Conservation (phyloP, 176 grass and related monocot genomes). For the Avena atlantica region DNA sequence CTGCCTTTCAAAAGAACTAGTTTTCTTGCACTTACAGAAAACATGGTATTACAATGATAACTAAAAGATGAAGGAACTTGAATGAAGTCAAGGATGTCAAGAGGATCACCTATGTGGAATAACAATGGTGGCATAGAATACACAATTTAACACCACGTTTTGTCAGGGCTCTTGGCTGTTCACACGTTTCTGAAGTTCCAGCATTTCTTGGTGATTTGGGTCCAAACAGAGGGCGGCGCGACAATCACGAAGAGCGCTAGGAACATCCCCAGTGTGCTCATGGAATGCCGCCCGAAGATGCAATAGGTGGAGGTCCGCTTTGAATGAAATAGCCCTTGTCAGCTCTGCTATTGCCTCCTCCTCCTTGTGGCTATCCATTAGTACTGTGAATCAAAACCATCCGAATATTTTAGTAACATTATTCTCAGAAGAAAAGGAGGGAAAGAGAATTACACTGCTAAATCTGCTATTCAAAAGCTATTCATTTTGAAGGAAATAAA, state of each 20-base stretch:
- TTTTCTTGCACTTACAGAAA: conserved; percentile 23
- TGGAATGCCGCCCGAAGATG: conserved; percentile 92
- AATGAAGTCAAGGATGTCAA: conserved; percentile 47
- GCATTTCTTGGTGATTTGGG: conserved; percentile 91
- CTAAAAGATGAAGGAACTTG: conserved; percentile 35
- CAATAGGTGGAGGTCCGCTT: conserved; percentile 85
- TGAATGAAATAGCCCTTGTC: conserved; percentile 75
- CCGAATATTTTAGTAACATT: conserved; percentile 8
- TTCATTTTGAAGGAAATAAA: not conserved
- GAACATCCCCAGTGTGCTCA: conserved; percentile 74
- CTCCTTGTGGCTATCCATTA: conserved; percentile 96
- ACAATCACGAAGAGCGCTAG: conserved; percentile 75
- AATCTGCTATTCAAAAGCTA: not conserved
- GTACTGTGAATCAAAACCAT: conserved; percentile 56
- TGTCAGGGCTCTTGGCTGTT: conserved; percentile 82
- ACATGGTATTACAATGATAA: conserved; percentile 39
- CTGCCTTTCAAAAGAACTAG: conserved; percentile 11
- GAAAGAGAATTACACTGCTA: not conserved
- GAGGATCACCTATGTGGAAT: conserved; percentile 33
- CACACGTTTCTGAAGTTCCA: conserved; percentile 89
- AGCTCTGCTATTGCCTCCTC: conserved; percentile 87
- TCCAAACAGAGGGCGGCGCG: conserved; percentile 85
- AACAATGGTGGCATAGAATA: conserved; percentile 36
- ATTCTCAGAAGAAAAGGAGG: not conserved
- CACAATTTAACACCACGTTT: conserved; percentile 35